Percentiles rank a stretch among this genome's conserved stretches.
These are phyloP conservation scores for Melanopsichium pennsylvanicum DNA, from an alignment of 1,284 basidiomycete species.

Conservation along the genomic window DNA sequence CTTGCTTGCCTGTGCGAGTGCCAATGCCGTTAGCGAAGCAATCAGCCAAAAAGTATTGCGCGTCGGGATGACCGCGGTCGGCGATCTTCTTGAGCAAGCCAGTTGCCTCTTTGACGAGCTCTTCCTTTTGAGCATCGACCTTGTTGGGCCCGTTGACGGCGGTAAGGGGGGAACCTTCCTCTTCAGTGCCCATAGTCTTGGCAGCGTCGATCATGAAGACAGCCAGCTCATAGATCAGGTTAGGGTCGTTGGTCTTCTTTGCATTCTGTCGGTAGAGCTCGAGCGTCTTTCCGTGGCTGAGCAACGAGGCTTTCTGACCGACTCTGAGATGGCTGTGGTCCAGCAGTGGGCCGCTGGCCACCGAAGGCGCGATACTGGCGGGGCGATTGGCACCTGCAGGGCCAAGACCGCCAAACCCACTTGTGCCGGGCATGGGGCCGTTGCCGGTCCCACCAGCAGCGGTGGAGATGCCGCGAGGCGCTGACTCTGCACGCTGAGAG, in stretches of 20 bases:
- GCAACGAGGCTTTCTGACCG: conserved; percentile 87
- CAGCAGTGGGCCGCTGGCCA: conserved; percentile 69
- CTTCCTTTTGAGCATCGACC: conserved; percentile 46
- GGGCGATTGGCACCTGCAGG: conserved; percentile 48
- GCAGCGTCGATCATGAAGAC: conserved; percentile 95
- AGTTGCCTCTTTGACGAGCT: conserved; percentile 91
- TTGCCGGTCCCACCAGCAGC: conserved; percentile 54
- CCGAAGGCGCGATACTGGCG: conserved; percentile 54
- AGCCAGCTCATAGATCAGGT: conserved; percentile 96
- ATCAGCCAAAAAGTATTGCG: conserved; percentile 96
- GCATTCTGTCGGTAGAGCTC: conserved; percentile 96
- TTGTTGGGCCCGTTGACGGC: conserved; percentile 33
- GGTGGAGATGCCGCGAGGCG: conserved; percentile 45
- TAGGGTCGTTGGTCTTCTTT: conserved; percentile 97
- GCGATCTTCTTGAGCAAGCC: conserved; percentile 86
- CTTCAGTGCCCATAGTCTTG: conserved; percentile 59
- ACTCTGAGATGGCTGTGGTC: conserved; percentile 94
- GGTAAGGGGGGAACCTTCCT: conserved; percentile 20
- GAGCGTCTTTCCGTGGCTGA: conserved; percentile 92
- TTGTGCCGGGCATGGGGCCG: conserved; percentile 36
- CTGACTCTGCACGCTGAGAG: conserved; percentile 29
- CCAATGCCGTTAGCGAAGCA: conserved; percentile 97
- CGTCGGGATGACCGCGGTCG: conserved; percentile 89
- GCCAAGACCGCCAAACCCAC: conserved; percentile 43
- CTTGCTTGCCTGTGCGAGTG: conserved; percentile 80